Evolutionary conservation across 306 rosid species (phyloP), one percentile per base, ranked within the genome.

Genomic region (Pterocarpus macrocarpus): DNA sequence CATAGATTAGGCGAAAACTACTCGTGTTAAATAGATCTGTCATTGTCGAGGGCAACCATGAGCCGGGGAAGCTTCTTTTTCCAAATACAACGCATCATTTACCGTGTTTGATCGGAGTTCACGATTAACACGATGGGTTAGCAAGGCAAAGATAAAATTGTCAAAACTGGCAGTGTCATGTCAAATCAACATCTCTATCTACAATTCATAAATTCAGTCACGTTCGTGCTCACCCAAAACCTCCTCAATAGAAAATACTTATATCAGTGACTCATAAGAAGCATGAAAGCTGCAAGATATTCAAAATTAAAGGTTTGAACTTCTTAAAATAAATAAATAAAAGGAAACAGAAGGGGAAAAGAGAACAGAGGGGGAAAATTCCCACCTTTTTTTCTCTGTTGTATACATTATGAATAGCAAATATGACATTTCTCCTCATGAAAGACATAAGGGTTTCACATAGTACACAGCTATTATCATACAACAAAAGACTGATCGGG

Each of bases 401-500:
- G 80, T 71, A 77, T 77, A 71, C 75, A 71, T 32, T 75, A 75
- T 50, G 78, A 79, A 73, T 66, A 68, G 63, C 52, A 74, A 69
- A 74, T 79, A 69, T 79, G 45, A 39, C 65, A 75, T 39, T 82
- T 84, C 69, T 69, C 65, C 62, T 69, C 22, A 67, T 70, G 77
- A 50, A 74, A 73, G 72, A 50, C 73, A 44, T 5, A 16, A 55
- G 72, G 85, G 73, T 77, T 73, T 81, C 76, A 28, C 69, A 73
- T 57, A 67, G 74, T 73, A 81, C 47, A 78, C 45, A 32, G 34
- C 82, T 84, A 78, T 49, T 64, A 87, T 84, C 82, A 84, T 87
- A 87, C 86, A 78, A 87, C 88, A 80, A 81, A 81, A 80, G 75
- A 41, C 84, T 70, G 77, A 78, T 57, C 59, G 70, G 75, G 74